A percentile compares a stretch with the other conserved stretches of the same genome.
These are phyloP conservation scores for Naganishia sp. DNA, from an alignment of 1,284 basidiomycete genomes.

Conservation along the genomic window DNA sequence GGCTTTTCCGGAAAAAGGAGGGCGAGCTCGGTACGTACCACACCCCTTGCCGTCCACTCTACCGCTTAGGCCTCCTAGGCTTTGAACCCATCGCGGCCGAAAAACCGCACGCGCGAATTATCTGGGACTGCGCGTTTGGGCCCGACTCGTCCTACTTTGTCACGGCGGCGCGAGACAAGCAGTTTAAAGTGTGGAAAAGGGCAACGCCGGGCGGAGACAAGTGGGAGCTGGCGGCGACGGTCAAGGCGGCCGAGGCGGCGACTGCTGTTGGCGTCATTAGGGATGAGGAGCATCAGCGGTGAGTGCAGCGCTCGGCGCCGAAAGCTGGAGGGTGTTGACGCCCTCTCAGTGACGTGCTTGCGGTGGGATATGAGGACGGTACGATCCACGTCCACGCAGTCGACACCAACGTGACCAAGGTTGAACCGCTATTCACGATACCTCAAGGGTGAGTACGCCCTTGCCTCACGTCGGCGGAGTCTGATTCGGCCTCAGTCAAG, in stretches of 20 bases:
- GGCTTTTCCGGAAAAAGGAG: conserved; percentile 64
- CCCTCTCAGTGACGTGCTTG: conserved; percentile 41
- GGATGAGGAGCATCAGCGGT: conserved; percentile 21
- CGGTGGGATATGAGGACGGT: conserved; percentile 54
- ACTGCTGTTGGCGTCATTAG: conserved; percentile 49
- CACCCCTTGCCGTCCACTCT: neutral
- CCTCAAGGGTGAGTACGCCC: conserved; percentile 34
- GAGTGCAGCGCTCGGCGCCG: neutral
- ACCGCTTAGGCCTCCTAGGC: conserved; percentile 50
- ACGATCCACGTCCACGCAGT: conserved; percentile 39
- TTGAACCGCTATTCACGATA: conserved; percentile 31
- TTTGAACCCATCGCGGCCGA: conserved; percentile 67
- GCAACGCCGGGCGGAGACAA: conserved; percentile 4
- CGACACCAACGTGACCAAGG: conserved; percentile 17
- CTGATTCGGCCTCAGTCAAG: conserved; percentile 30
- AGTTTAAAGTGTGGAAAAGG: conserved; percentile 59
- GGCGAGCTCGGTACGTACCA: conserved; percentile 52
- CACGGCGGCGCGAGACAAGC: conserved; percentile 94
- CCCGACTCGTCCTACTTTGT: conserved; percentile 73
- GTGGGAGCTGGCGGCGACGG: conserved; percentile 38
- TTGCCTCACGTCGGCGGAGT: neutral
- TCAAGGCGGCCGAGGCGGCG: conserved; percentile 51
- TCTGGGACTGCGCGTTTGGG: conserved; percentile 92
- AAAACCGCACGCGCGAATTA: conserved; percentile 86
- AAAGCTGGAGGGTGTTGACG: neutral